Evolutionary conservation across 2,329 filamentous ascomycete genomes (phyloP).

Genomic region (Neonectria faginata): DNA sequence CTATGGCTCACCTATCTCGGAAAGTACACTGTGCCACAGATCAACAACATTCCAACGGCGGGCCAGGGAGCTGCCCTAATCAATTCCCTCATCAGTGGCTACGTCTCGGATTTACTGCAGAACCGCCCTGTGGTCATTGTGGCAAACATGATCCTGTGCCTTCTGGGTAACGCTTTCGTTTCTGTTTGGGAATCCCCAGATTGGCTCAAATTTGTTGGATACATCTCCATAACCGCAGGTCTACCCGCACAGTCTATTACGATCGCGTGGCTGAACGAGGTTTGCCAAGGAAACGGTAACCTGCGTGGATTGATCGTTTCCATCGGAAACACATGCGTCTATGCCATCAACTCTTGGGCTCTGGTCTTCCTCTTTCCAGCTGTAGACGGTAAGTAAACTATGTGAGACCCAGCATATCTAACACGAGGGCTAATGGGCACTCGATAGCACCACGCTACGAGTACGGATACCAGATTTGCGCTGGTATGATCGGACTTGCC

Average conservation of each 20-base stretch:
- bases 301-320: constrained; percentile 28
- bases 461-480: constrained; percentile 25
- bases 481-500: constrained; percentile 20
- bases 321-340: constrained; percentile 26
- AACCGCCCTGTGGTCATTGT: constrained; percentile 30
- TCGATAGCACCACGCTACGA: constrained; percentile 24
- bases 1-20: constrained; percentile 53
- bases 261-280: constrained; percentile 30
- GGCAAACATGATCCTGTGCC: constrained; percentile 28
- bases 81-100: constrained; percentile 28
- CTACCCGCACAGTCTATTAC: constrained; percentile 28
- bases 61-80: constrained; percentile 30
- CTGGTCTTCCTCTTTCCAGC: constrained; percentile 27
- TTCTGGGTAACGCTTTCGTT: constrained; percentile 23
- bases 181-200: constrained; percentile 25
- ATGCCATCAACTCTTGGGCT: constrained; percentile 30
- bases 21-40: constrained; percentile 50
- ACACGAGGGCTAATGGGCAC: neutral
- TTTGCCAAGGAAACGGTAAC: constrained; percentile 27
- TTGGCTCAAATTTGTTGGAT: constrained; percentile 28
- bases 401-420: neutral
- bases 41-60: constrained; percentile 58
- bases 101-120: constrained; percentile 22
- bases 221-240: constrained; percentile 28
- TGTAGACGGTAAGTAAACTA: constrained; percentile 15